Base-by-base conservation (phyloP, 2,329 filamentous ascomycete species). In the Neofusicoccum laricinum region DNA sequence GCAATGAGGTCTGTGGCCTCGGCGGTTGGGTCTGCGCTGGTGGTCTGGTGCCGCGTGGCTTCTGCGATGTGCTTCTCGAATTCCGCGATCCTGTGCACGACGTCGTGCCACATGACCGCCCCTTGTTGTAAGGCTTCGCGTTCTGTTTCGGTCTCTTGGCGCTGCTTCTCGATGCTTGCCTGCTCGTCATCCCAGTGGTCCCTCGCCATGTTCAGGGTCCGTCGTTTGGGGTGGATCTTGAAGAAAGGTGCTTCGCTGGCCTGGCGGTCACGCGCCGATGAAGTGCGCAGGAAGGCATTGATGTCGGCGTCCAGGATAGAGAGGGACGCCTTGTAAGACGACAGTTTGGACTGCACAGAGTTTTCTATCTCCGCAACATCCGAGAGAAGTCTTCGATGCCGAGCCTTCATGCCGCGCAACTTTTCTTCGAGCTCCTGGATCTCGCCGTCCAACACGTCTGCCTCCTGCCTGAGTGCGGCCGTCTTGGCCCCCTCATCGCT, bases 181-280 rank as follows among this genome's bases (percentile, higher is more conserved):
- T 88, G 79, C 68, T 93, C 89, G 5, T 84, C 82, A 62, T 85
- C 82, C 87, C 89, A 93, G 82, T 90, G 90, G 14, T 88, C 83
- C 65, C 82, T 85, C 0, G 90, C 90, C 87, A 93, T 88, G 14
- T 86, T 85, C 1, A 88, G 73, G 0, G 90, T 93, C 51, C 90
- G 81, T 17, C 89, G 82, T 68, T 89, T 86, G 0, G 86, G 83
- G 0, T 86, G 84, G 36, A 64, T 51, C 46, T 21, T 38, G 40
- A 43, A 49, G 38, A 55, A 43, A 10, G 40, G 50, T 14, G 48
- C 55, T n/a, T 51, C 64, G 2, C 51, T 34, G 49, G 73, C 71
- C 43, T 73, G 68, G n/a, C 70, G 68, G 34, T 73, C 69, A 17
- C 30, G 65, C 4, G 87, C 76, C 0, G 85, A 84, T 1, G 88